These are phyloP conservation scores for Skeletonema marinoi DNA, from an alignment of 108 stramenopile species.

Conservation along the genomic window DNA sequence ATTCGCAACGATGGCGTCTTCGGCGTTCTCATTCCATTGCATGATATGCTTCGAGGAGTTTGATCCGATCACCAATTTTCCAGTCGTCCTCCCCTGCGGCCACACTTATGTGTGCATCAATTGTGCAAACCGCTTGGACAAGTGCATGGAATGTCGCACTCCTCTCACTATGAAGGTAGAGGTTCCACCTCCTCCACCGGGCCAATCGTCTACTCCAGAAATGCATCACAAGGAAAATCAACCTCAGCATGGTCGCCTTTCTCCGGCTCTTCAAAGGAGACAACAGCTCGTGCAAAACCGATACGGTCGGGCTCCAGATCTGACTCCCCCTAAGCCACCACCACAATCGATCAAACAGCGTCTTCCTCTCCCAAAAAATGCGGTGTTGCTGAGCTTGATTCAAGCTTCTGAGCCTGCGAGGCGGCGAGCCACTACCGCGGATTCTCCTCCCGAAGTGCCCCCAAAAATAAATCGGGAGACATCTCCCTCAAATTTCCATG, in stretches of 20 bases:
- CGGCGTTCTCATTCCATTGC: slow-evolving; percentile 79
- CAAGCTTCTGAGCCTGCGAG: slow-evolving; percentile 37
- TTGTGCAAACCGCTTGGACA: slow-evolving; percentile 75
- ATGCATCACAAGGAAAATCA: no score
- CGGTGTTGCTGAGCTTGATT: slow-evolving; percentile 74
- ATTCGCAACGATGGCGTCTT: slow-evolving; percentile 8
- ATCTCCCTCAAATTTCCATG: no score
- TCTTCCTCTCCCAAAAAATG: slow-evolving; percentile 79
- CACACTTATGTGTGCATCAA: slow-evolving; percentile 82
- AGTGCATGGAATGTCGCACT: slow-evolving; percentile 83
- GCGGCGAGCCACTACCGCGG: no score
- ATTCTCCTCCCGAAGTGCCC: no score
- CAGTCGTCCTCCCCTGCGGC: slow-evolving; percentile 87
- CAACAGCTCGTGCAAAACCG: not conserved
- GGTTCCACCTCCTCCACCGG: no score
- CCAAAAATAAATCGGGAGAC: no score
- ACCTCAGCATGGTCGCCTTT: no score
- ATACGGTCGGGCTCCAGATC: no score
- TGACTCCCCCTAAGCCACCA: not conserved
- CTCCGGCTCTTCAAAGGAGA: not conserved
- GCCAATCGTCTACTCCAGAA: no score
- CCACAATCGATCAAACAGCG: slow-evolving; percentile 39
- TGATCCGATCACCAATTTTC: slow-evolving; percentile 63
- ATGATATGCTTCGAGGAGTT: slow-evolving; percentile 87
- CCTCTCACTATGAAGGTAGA: slow-evolving; percentile 52